Conservation (phyloP, 768 basidiomycete genomes). For the Lentinula lateritia region DNA sequence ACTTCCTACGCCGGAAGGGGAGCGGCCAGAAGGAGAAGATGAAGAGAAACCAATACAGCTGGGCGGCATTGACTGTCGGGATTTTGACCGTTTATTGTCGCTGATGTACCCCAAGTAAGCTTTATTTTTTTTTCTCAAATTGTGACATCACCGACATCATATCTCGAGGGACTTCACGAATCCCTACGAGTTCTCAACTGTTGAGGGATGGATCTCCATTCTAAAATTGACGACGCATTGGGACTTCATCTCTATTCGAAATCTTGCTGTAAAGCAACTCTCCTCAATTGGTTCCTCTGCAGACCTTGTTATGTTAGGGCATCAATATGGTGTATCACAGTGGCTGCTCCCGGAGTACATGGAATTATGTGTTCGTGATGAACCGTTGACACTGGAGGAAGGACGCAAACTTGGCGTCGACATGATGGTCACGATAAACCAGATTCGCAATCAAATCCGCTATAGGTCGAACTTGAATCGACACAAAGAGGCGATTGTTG, state of each 20-base stretch:
- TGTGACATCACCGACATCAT: not conserved
- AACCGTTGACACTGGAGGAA: conserved; percentile 4
- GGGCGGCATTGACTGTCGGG: conserved; percentile 36
- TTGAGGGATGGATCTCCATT: conserved; percentile 30
- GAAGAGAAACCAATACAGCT: conserved; percentile 35
- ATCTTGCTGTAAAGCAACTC: conserved; percentile 27
- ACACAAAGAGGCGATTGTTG: not conserved
- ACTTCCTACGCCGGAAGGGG: conserved; percentile 24
- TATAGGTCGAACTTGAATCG: conserved; percentile 9
- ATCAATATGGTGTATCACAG: conserved; percentile 18
- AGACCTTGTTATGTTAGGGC: conserved; percentile 27
- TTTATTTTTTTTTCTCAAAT: too few species aligned
- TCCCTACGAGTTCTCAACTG: not conserved
- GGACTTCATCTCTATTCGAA: conserved; percentile 22
- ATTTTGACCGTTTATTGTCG: conserved; percentile 50
- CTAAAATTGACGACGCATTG: conserved; percentile 24
- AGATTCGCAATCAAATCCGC: conserved; percentile 4
- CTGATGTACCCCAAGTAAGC: conserved; percentile 47
- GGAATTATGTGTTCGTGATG: conserved; percentile 16
- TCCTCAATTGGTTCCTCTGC: conserved; percentile 18
- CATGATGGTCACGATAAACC: not conserved
- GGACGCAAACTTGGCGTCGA: conserved; percentile 5
- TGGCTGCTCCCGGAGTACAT: conserved; percentile 33
- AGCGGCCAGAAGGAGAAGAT: conserved; percentile 14
- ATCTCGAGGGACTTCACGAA: not conserved